Evolutionary conservation across 2,329 filamentous ascomycete genomes (phyloP).

Genomic region (Fusarium miscanthi): DNA sequence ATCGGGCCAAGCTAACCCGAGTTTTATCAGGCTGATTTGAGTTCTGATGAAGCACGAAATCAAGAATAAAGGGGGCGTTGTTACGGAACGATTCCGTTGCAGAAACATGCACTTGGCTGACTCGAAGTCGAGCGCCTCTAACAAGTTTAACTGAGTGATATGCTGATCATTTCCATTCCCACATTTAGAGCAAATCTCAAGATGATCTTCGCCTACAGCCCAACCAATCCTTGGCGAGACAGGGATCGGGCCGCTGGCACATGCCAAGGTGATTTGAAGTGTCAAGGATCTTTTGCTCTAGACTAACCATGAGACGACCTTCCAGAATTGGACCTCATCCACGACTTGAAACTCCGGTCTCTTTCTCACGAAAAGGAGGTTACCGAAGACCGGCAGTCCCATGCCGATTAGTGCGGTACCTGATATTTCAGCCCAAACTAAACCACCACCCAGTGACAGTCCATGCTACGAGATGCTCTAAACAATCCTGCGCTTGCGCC

Average conservation of each 20-base stretch:
- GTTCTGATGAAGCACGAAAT: not conserved
- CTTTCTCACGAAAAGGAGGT: constrained; percentile 1
- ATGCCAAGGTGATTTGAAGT: constrained; percentile 9
- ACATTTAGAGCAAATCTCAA: not conserved
- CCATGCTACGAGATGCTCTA: not conserved
- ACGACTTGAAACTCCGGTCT: constrained; percentile 10
- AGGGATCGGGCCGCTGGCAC: constrained; percentile 9
- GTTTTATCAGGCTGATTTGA: not conserved
- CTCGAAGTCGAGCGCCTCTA: not conserved
- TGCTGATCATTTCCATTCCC: not conserved
- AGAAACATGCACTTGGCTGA: constrained; percentile 1
- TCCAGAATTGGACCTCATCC: constrained; percentile 8
- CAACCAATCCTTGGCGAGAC: not conserved
- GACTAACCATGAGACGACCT: constrained; percentile 1
- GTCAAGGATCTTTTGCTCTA: constrained; percentile 3
- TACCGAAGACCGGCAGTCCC: not conserved
- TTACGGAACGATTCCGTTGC: not conserved
- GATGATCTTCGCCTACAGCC: not conserved
- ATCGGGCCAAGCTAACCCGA: not conserved
- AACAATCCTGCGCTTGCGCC: not conserved
- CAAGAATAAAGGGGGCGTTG: not conserved
- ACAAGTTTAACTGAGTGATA: not conserved
- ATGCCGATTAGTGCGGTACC: not conserved
- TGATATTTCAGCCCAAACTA: not conserved
- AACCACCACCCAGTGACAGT: not conserved